Evolutionary conservation across 768 basidiomycete species (phyloP).

Genomic region (Phanerochaete sordida): DNA sequence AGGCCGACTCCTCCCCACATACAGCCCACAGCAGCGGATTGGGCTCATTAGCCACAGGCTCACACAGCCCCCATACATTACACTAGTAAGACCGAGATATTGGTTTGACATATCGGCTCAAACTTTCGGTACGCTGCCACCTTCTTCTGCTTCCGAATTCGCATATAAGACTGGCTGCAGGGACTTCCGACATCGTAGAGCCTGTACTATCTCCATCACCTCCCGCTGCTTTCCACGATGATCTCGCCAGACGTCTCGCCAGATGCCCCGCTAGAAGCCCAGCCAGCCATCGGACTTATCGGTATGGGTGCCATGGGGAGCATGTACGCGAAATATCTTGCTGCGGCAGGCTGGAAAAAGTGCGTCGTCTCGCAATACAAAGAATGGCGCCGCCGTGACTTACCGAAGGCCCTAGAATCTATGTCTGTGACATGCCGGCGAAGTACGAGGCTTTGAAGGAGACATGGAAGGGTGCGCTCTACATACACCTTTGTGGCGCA

Average conservation of each 20-base stretch:
- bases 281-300: slow-evolving; percentile 85
- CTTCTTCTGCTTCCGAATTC: not conserved
- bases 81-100: not conserved
- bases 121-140: not conserved
- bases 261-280: slow-evolving; percentile 38
- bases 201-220: not conserved
- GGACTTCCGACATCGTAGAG: no score
- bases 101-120: not conserved
- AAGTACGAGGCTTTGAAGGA: slow-evolving; percentile 61
- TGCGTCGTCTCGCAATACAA: slow-evolving; percentile 29
- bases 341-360: slow-evolving; percentile 84
- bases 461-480: slow-evolving; percentile 55
- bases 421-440: slow-evolving; percentile 83
- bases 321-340: slow-evolving; percentile 85
- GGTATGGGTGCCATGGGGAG: slow-evolving; percentile 98
- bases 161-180: no score
- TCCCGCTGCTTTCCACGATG: not conserved
- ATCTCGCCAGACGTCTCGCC: slow-evolving; percentile 26
- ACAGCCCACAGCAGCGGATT: not conserved
- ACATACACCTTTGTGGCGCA: not conserved
- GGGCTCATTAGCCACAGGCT: not conserved
- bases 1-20: not conserved
- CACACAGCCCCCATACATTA: not conserved
- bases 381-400: not conserved
- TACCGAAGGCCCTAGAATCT: slow-evolving; percentile 53